Conservation (phyloP, 768 basidiomycete genomes). For the Tylopilus intermedius region DNA sequence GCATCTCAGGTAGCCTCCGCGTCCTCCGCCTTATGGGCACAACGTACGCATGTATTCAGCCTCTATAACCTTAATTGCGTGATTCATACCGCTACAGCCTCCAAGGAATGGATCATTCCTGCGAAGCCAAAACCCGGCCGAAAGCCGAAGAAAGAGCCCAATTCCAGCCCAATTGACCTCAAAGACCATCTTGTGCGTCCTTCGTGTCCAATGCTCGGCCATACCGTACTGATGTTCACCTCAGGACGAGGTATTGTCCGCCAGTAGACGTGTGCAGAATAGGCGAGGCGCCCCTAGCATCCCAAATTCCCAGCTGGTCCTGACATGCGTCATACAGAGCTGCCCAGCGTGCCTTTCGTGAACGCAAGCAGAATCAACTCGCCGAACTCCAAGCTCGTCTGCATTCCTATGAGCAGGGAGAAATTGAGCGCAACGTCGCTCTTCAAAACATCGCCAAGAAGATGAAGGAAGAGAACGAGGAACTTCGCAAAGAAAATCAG, state of each 20-base stretch:
- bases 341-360: conserved; percentile 85
- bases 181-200: conserved; percentile 49
- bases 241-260: conserved; percentile 48
- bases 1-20: conserved; percentile 31
- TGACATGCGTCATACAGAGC: conserved; percentile 45
- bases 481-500: conserved; percentile 62
- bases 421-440: conserved; percentile 81
- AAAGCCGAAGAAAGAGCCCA: conserved; percentile 74
- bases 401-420: conserved; percentile 84
- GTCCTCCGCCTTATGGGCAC: conserved; percentile 69
- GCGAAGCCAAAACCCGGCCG: conserved; percentile 84
- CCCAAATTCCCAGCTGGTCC: background rate
- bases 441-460: conserved; percentile 79
- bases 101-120: conserved; percentile 86
- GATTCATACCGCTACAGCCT: conserved; percentile 43
- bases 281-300: conserved; percentile 38
- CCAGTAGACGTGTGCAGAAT: conserved; percentile 67
- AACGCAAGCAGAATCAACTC: conserved; percentile 84
- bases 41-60: conserved; percentile 41
- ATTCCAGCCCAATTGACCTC: conserved; percentile 8
- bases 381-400: conserved; percentile 83
- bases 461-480: conserved; percentile 83
- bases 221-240: conserved; percentile 2
- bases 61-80: background rate
- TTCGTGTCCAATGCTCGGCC: conserved; percentile 1